Percentiles rank a stretch among this genome's conserved stretches.
phyloP scores from a whole-genome alignment of 2,329 filamentous ascomycete genomes.

The Fusarium proliferatum region DNA sequence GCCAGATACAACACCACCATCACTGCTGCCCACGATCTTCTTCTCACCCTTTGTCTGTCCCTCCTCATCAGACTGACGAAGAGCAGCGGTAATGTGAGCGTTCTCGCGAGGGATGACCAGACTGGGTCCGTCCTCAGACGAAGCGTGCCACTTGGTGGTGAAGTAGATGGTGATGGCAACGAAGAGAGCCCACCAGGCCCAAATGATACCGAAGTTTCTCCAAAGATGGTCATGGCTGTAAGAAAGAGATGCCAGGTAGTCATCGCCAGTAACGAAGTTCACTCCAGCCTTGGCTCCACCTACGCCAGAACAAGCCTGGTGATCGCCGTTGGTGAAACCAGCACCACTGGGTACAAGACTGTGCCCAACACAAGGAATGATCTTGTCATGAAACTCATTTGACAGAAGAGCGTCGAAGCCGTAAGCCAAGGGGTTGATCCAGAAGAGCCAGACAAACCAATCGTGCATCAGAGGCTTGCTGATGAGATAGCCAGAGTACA shows the following conservation, averaged over 20 bases:
- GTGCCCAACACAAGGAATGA: constrained; percentile 59
- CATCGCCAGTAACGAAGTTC: constrained; percentile 64
- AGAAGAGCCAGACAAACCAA: constrained; percentile 72
- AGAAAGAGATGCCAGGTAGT: constrained; percentile 66
- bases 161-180: constrained; percentile 67
- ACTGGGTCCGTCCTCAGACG: constrained; percentile 62
- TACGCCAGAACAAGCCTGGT: constrained; percentile 68
- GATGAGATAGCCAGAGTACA: constrained; percentile 75
- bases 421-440: constrained; percentile 76
- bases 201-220: constrained; percentile 71
- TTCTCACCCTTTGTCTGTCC: constrained; percentile 48
- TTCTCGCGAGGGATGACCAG: constrained; percentile 73
- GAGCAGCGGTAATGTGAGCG: constrained; percentile 50
- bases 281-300: constrained; percentile 63
- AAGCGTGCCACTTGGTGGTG: constrained; percentile 67
- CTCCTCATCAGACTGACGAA: constrained; percentile 61
- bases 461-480: constrained; percentile 70
- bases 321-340: constrained; percentile 55
- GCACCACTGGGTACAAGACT: constrained; percentile 64
- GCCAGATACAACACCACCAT: constrained; percentile 25
- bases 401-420: constrained; percentile 75
- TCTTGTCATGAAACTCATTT: constrained; percentile 75
- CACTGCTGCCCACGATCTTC: not conserved
- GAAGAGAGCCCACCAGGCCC: constrained; percentile 72
- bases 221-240: constrained; percentile 65